A percentile compares a stretch with the other conserved stretches of the same genome.
Conservation (phyloP, 345 rosid genomes). For the Acer campestre region DNA sequence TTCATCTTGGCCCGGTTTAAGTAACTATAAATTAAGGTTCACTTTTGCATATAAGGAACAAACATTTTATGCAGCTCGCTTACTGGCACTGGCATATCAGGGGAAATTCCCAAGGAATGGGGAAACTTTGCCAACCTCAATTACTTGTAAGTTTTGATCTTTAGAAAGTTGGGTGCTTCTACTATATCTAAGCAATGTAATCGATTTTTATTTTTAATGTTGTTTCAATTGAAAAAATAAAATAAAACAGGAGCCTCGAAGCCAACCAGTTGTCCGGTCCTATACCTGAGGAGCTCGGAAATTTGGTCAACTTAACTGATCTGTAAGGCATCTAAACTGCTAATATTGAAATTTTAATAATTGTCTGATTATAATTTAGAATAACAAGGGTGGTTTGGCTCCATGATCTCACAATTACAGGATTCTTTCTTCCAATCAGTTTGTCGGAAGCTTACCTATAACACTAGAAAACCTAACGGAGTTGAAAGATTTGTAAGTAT, state of each 20-base stretch:
- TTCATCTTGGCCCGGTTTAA: background rate
- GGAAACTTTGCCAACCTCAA: conserved; percentile 46
- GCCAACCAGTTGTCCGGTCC: conserved; percentile 55
- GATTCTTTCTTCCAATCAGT: conserved; percentile 56
- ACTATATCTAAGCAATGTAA: background rate
- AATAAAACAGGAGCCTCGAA: conserved; percentile 47
- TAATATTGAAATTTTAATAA: background rate
- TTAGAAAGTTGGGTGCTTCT: background rate
- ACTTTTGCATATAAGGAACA: background rate
- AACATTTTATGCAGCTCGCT: conserved; percentile 45
- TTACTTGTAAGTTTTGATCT: conserved; percentile 45
- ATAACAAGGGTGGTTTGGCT: conserved; percentile 12
- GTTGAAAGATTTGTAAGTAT: conserved; percentile 53
- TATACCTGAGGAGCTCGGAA: conserved; percentile 58
- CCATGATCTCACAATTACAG: conserved; percentile 32
- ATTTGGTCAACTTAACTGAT: conserved; percentile 37
- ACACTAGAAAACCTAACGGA: conserved; percentile 42
- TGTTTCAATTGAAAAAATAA: background rate
- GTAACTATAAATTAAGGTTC: conserved; percentile 13
- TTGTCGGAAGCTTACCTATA: conserved; percentile 51
- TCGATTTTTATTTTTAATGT: background rate
- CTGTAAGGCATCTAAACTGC: conserved; percentile 40
- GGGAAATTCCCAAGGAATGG: conserved; percentile 51
- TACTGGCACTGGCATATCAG: conserved; percentile 55
- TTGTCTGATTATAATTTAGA: background rate